Evolutionary conservation across 164 flowering plant genomes (phyloP), one percentile per base, ranked within the genome.

Genomic region (Macadamia integrifolia): DNA sequence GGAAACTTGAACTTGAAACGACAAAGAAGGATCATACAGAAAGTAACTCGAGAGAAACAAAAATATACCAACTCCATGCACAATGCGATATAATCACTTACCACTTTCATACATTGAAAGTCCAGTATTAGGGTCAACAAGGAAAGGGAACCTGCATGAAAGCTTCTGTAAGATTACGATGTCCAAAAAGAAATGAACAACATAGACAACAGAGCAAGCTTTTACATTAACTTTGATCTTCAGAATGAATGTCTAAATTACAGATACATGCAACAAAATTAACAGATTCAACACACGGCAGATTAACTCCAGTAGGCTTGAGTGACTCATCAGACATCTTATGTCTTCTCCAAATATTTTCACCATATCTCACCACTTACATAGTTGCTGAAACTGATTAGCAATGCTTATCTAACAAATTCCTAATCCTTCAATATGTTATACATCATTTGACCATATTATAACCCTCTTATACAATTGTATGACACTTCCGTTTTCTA

Each of bases 101-200:
- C 95, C 84, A 70, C 92, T 89, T 79, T 89, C 95, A 71, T 83
- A 89, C 75, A 85, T 70, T 50, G 87, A 81, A 59, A 72, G 62
- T 46, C 89, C 92, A 74, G 85, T 84, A 68, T 84, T 87, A 60
- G 86, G 85, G 71, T 89, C 92, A 31, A 87, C 66, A 49, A 89
- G 90, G 77, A 85, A 89, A 48, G 95, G 95, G 72, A 87, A 89
- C 85, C 92, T 89, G 87, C 80, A 74, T n/a, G 31, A 60, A 35
- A 71, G 58, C 5, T 58, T 71, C 46, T 17, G 14, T 32, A 53
- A 64, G 8, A 3, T 29, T 50, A 31, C 2, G 29, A 3, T 32
- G 29, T 62, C 60, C 52, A 43, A 29, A 58, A 15, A 11, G 30
- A 40, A 11, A 53, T 28, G 42, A 56, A 42, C 1, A 23, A 23